Evolutionary conservation across 495 filamentous ascomycete genomes (phyloP), one percentile per base, ranked within the genome.

Genomic region (Penicillium chermesinum): DNA sequence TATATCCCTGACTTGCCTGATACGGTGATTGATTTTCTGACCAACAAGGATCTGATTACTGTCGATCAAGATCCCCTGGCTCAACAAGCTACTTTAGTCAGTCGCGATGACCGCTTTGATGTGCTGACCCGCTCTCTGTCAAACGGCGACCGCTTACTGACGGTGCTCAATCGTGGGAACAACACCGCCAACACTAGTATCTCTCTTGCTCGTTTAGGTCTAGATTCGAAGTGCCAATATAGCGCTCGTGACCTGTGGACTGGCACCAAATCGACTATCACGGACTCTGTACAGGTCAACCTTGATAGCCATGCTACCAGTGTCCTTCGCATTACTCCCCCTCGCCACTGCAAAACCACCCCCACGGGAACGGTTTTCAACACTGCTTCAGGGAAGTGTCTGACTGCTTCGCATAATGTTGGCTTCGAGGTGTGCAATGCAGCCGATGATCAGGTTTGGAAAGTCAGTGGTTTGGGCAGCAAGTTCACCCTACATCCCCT

Each of bases 21-120:
- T 2, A 62, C 63, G 7, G 69, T 66, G 3, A 41, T 72, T 8
- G 44, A 49, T 6, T 66, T 58, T 37, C 51, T 74, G 12, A 61
- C 50, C 6, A 70, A 74, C 35, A 50, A 53, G 21, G 67, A 64
- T 18, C 50, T 74, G 19, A 72, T 74, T 21, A 59, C 47, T 2
- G 61, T 74, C 0, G 61, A 72, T 36, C 69, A 74, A 49, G 70
- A 74, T 30, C 46, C 57, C 7, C 51, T 74, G 18, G 70, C 61
- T 18, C 54, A 69, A 41, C 70, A 72, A 38, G 66, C 69, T 25
- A 66, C 69, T 3, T 47, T 74, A 3, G 69, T 71, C 7, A 65
- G 59, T 21, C 65, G 69, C 0, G 54, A 66, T 35, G 59, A 48
- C 8, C 37, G 38, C 8, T 60, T 67, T 37, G 66, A 69, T 38